These are phyloP conservation scores for Dryadomyces quercus-mongolicae DNA, from an alignment of 2,329 filamentous ascomycete genomes.

Conservation along the genomic window DNA sequence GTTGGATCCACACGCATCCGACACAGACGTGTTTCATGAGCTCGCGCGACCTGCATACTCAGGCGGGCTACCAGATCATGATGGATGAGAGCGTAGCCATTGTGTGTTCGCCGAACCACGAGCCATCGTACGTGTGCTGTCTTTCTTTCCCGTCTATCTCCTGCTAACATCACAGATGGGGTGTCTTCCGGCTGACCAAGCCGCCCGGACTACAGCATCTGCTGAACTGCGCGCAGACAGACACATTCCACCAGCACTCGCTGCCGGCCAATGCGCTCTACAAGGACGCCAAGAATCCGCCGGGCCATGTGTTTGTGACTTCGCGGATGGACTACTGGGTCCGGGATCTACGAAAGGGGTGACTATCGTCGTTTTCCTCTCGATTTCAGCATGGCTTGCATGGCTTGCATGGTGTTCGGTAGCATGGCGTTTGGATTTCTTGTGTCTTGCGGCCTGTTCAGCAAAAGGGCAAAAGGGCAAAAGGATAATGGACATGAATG, in stretches of 20 bases:
- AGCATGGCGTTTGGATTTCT: too few species aligned
- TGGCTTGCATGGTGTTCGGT: not conserved
- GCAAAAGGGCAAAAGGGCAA: too few species aligned
- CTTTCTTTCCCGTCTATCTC: not conserved
- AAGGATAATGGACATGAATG: too few species aligned
- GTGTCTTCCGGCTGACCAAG: conserved; percentile 86
- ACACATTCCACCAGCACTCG: conserved; percentile 69
- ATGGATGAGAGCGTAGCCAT: conserved; percentile 93
- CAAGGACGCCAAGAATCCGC: conserved; percentile 55
- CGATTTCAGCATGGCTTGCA: not conserved
- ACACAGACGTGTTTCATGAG: conserved; percentile 98
- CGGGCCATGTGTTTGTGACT: conserved; percentile 58
- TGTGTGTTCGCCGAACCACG: conserved; percentile 78
- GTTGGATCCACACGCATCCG: conserved; percentile 98
- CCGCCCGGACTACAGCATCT: conserved; percentile 84
- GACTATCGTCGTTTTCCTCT: not conserved
- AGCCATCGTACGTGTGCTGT: conserved; percentile 54
- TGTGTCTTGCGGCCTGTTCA: too few species aligned
- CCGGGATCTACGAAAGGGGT: conserved; percentile 32
- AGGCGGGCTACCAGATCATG: conserved; percentile 91
- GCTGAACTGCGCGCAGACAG: conserved; percentile 61
- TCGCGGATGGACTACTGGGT: conserved; percentile 50
- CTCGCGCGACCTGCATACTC: conserved; percentile 84
- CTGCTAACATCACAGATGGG: conserved; percentile 41
- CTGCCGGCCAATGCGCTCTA: conserved; percentile 53